These are phyloP conservation scores for Metschnikowia reukaufii DNA, from an alignment of 805 yeast genomes.

Conservation along the genomic window DNA sequence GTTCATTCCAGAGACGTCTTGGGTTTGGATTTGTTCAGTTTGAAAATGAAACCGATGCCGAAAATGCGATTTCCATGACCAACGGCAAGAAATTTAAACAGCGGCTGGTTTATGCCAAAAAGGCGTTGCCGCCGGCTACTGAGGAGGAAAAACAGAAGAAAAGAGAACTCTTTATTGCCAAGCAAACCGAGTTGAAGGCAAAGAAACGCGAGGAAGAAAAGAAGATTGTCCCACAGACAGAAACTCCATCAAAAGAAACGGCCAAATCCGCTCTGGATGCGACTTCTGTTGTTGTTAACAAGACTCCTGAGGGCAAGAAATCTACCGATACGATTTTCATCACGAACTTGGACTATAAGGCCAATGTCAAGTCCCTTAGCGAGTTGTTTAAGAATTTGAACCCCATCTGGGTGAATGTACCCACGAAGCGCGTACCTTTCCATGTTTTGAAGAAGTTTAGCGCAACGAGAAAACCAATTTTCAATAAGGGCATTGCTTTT, in stretches of 20 bases:
- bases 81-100: constrained; percentile 46
- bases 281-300: constrained; percentile 1
- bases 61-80: constrained; percentile 42
- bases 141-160: constrained; percentile 43
- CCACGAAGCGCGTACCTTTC: constrained; percentile 49
- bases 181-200: constrained; percentile 19
- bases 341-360: constrained; percentile 56
- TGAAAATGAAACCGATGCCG: constrained; percentile 43
- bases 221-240: neutral
- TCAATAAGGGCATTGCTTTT: constrained; percentile 66
- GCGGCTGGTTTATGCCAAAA: constrained; percentile 50
- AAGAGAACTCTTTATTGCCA: constrained; percentile 34
- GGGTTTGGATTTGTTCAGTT: constrained; percentile 65
- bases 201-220: constrained; percentile 18
- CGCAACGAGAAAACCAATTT: constrained; percentile 42
- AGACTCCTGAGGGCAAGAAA: constrained; percentile 48
- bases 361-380: constrained; percentile 46
- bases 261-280: neutral
- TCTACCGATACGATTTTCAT: constrained; percentile 62
- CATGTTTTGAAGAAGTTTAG: constrained; percentile 43
- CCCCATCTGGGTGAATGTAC: constrained; percentile 61
- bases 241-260: neutral
- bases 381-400: constrained; percentile 47
- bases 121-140: constrained; percentile 54
- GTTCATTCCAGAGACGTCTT: constrained; percentile 43